A percentile compares a stretch with the other conserved stretches of the same genome.
These are phyloP conservation scores for Carallia brachiata DNA, from an alignment of 345 rosid genomes.

Conservation along the genomic window DNA sequence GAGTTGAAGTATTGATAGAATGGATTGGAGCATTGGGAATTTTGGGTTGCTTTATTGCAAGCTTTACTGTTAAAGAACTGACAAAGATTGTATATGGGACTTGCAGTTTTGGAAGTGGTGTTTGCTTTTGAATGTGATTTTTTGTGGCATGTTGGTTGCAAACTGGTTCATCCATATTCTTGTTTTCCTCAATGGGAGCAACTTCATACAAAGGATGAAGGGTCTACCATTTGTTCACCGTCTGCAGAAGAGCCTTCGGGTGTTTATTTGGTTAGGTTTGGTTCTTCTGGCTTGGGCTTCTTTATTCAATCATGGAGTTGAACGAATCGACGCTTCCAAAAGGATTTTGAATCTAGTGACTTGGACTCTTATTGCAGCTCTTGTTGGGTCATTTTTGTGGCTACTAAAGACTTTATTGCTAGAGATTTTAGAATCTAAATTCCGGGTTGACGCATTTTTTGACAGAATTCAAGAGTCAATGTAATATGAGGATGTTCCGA, in stretches of 20 bases:
- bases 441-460: conserved; percentile 61
- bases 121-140: conserved; percentile 49
- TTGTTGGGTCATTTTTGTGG: conserved; percentile 53
- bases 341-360: conserved; percentile 44
- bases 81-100: conserved; percentile 38
- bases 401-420: conserved; percentile 57
- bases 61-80: conserved; percentile 40
- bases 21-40: conserved; percentile 33
- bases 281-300: conserved; percentile 55
- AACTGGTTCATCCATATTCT: conserved; percentile 58
- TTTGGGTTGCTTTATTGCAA: conserved; percentile 41
- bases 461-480: conserved; percentile 74
- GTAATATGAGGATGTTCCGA: conserved; percentile 61
- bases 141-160: conserved; percentile 61
- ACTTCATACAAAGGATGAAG: conserved; percentile 54
- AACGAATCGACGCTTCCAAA: conserved; percentile 30
- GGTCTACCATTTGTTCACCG: conserved; percentile 79
- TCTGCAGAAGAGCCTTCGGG: conserved; percentile 68
- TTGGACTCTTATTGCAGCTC: conserved; percentile 52
- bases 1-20: conserved; percentile 39
- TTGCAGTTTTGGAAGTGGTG: conserved; percentile 30
- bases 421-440: conserved; percentile 65
- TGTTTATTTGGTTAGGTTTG: conserved; percentile 58
- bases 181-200: conserved; percentile 63
- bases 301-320: conserved; percentile 39